Conservation (phyloP, 2,329 filamentous ascomycete genomes). For the Beauveria scarabaeidicola region DNA sequence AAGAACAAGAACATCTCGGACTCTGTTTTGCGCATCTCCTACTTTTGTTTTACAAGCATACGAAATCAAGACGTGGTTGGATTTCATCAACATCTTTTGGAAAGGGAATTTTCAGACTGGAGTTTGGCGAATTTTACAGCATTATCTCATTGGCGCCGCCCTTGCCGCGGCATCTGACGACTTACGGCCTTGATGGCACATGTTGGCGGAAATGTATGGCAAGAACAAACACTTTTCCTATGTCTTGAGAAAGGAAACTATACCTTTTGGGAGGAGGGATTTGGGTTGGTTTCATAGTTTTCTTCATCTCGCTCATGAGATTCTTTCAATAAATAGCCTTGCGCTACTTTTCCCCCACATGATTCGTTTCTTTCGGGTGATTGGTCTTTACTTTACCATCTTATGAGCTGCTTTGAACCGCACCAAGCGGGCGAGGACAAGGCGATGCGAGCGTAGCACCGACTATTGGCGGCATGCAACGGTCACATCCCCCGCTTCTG, state of each 20-base stretch:
- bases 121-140: constrained; percentile 8
- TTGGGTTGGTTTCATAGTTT: constrained; percentile 2
- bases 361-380: neutral
- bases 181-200: constrained; percentile 1
- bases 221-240: neutral
- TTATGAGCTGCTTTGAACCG: neutral
- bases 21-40: neutral
- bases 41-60: neutral
- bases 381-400: neutral
- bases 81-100: constrained; percentile 6
- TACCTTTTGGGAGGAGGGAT: neutral
- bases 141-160: neutral
- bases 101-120: neutral
- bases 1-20: constrained; percentile 1
- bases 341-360: neutral
- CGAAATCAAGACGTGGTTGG: constrained; percentile 5
- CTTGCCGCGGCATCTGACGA: neutral
- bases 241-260: neutral
- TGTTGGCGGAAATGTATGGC: neutral
- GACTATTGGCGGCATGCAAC: neutral
- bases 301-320: constrained; percentile 1
- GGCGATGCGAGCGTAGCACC: no score
- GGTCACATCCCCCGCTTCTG: neutral
- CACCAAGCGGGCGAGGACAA: no score
- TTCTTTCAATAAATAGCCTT: neutral